phyloP scores from a whole-genome alignment of 2,329 filamentous ascomycete genomes.

The Aspergillus tanneri region DNA sequence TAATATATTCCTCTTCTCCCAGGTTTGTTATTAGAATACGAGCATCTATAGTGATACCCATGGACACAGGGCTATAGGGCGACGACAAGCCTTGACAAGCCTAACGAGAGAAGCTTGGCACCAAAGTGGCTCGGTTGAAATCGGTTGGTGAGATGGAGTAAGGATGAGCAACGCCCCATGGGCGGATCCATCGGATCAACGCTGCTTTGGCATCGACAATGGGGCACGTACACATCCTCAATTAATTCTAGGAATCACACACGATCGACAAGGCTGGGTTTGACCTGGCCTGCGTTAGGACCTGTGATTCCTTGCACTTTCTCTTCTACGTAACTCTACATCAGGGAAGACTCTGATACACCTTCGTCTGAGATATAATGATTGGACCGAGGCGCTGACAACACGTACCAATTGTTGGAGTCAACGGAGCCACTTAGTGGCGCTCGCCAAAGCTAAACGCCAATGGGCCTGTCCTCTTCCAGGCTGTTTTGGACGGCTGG shows the following conservation, averaged over 20 bases:
- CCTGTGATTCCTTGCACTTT: no score
- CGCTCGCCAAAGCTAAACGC: not conserved
- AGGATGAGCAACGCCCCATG: conserved; percentile 4
- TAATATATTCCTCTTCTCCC: no score
- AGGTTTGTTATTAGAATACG: no score
- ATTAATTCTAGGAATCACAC: no score
- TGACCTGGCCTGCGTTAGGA: no score
- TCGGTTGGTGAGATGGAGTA: not conserved
- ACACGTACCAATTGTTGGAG: not conserved
- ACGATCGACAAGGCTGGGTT: no score
- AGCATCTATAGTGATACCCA: no score
- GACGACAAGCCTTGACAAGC: conserved; percentile 28
- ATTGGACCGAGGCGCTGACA: not conserved
- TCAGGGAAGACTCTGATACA: no score
- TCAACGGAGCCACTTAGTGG: not conserved
- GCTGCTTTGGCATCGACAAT: not conserved
- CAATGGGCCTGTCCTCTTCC: not conserved
- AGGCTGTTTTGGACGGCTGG: not conserved
- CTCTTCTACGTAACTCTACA: no score
- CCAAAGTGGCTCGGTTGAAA: conserved; percentile 5
- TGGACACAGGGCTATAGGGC: conserved; percentile 21
- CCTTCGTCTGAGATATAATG: not conserved
- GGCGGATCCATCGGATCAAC: conserved; percentile 3
- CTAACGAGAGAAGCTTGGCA: conserved; percentile 28
- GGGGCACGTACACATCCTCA: not conserved